These are phyloP conservation scores for Paecilomyces dactylethromorphus DNA, from an alignment of 2,329 filamentous ascomycete species.

Conservation along the genomic window DNA sequence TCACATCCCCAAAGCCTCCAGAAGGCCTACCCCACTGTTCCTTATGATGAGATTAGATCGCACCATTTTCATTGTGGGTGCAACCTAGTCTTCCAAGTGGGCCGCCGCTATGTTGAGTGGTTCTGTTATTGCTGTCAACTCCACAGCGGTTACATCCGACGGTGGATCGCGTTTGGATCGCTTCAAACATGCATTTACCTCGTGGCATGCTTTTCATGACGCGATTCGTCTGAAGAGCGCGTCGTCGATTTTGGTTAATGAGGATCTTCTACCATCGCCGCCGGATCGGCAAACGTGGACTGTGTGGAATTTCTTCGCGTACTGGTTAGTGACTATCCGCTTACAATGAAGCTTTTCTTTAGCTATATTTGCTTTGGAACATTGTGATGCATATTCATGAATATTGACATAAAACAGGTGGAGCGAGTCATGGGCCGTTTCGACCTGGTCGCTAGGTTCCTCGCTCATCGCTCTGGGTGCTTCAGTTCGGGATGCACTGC, in stretches of 20 bases:
- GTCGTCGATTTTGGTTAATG: slow-evolving; percentile 14
- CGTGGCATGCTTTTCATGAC: slow-evolving; percentile 9
- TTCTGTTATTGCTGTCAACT: background rate
- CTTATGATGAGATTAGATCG: background rate
- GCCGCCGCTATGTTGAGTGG: background rate
- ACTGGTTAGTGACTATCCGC: slow-evolving; percentile 9
- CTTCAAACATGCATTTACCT: slow-evolving; percentile 8
- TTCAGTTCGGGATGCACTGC: slow-evolving; percentile 12
- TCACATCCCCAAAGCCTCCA: background rate
- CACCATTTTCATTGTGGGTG: background rate
- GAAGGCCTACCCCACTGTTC: background rate
- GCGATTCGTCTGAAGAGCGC: slow-evolving; percentile 10
- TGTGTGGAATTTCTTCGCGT: slow-evolving; percentile 15
- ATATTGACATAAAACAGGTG: slow-evolving; percentile 7
- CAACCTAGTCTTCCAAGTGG: background rate
- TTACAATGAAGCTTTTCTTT: too few relatives aligned
- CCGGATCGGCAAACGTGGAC: slow-evolving; percentile 15
- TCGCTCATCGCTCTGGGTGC: slow-evolving; percentile 14
- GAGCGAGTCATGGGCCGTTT: slow-evolving; percentile 17
- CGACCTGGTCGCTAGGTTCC: slow-evolving; percentile 15
- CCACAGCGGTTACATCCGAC: background rate
- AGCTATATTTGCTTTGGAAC: too few relatives aligned
- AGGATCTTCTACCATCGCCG: slow-evolving; percentile 15
- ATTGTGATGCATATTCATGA: background rate
- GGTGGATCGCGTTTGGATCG: slow-evolving; percentile 5